Percentiles rank a stretch among this genome's conserved stretches.
Conservation (phyloP, 805 yeast genomes). For the Yarrowia divulgata region DNA sequence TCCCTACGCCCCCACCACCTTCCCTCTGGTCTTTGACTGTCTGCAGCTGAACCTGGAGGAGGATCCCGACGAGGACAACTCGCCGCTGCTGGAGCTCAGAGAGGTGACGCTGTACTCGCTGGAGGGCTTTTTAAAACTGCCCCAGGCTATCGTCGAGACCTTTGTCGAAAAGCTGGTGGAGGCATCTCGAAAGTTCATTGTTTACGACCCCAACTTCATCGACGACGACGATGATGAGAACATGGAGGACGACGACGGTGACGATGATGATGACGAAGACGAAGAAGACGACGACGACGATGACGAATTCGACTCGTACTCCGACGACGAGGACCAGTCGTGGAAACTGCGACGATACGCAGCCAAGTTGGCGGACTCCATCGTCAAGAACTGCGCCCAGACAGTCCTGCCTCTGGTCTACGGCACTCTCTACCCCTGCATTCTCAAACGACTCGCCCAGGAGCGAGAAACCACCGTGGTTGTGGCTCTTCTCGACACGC, state of each 20-base stretch:
- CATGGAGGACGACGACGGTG: constrained; percentile 47
- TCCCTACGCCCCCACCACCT: constrained; percentile 41
- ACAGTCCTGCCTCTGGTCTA: constrained; percentile 48
- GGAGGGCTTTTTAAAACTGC: constrained; percentile 42
- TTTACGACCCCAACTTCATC: constrained; percentile 58
- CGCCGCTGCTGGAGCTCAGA: constrained; percentile 57
- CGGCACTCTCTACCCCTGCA: constrained; percentile 51
- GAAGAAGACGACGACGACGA: constrained; percentile 50
- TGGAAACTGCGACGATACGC: constrained; percentile 70
- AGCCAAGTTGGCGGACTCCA: constrained; percentile 53
- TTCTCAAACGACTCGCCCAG: constrained; percentile 52
- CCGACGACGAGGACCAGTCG: constrained; percentile 60
- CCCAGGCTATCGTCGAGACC: constrained; percentile 50
- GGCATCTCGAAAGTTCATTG: constrained; percentile 50
- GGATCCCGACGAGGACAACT: constrained; percentile 55
- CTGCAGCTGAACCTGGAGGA: constrained; percentile 48
- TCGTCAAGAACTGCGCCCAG: constrained; percentile 53
- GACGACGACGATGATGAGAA: constrained; percentile 51
- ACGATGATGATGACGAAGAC: constrained; percentile 58
- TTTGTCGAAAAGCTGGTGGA: constrained; percentile 47
- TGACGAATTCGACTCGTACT: constrained; percentile 50
- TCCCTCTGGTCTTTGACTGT: constrained; percentile 42
- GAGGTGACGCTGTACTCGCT: constrained; percentile 58
- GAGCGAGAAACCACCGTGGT: constrained; percentile 58
- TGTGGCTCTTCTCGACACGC: constrained; percentile 57